Evolutionary conservation across 352 stramenopile species (phyloP), one percentile per base, ranked within the genome.

Genomic region (Phytophthora aleatoria): DNA sequence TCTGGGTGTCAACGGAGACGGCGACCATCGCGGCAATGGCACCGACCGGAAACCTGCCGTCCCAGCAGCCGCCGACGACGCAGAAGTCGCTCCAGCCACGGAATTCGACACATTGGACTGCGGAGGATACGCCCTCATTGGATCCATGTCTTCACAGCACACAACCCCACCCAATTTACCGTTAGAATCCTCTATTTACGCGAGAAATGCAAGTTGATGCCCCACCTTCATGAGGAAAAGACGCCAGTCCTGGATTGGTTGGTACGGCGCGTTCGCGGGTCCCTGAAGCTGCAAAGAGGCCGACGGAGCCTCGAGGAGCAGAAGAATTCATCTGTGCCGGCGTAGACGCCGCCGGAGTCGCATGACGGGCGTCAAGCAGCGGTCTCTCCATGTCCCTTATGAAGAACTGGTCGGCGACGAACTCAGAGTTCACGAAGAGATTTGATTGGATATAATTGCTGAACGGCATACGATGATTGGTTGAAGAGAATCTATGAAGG

Each of bases 141-240:
- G 26, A 33, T 75, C 67, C 15, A 61, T 39, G 31, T 75, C 61
- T 71, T 33, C 33, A 64, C 24, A 50, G 2, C 16, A 35, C 20
- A 48, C 20, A 41, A 61, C 13, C 31, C 30, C 57, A 16, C 26
- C 36, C 31, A 20, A 49, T 39, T 47, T 4, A 27, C 13, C 20
- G 27, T 61, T 43, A 61, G 26, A 60, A 38, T 8, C 2, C 5
- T 16, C 5, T 12, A 20, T 44, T 36, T 36, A 28, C 10, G 30
- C 28, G 41, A 31, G 11, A 58, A 48, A 42, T 13, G 11, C 12
- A 15, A 39, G 3, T 47, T n/a, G 33, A 36, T 44, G 39, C 20
- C 31, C 16, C 39, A 76, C 68, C 68, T 72, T 76, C 57, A 33
- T 72, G 54, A 8, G 58, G 63, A 59, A 76, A 66, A 42, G 63